Evolutionary conservation across 2,329 filamentous ascomycete genomes (phyloP), one percentile per base, ranked within the genome.

Genomic region (Blastomyces emzantsi): DNA sequence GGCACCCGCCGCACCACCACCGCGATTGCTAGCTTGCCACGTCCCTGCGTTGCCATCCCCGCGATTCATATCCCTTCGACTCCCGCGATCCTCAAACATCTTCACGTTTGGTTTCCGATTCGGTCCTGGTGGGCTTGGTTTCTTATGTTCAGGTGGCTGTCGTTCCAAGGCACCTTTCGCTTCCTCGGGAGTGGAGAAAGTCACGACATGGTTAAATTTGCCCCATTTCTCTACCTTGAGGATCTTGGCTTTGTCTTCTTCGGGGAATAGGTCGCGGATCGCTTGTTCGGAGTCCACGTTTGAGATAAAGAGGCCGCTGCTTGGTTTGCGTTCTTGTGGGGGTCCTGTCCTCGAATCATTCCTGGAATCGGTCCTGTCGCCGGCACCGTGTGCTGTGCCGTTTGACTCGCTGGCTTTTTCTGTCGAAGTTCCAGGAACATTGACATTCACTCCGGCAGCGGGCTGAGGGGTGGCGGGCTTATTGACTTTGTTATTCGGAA

Each of bases 301-400:
- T 79, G 90, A 90, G 65, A 99, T 87, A 76, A 97, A 99, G 25
- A 99, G 84, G 59, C 90, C 93, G 70, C 91, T 88, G 69, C 88
- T 90, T 69, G 84, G 85, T 71, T 91, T 84, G 71, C 79, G 83
- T 7, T 83, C 83, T 51, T 51, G 47, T 19, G 73, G 67, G 36
- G 73, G 73, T 22, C 76, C 69, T 69, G 74, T 36, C 8, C 52
- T 36, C 2, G 47, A 51, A 28, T 51, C 47, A 22, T 86, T 87
- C 66, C 89, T 86, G 22, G 78, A 75, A 45, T 79, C 76, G 11
- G 70, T 66, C 65, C 75, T 77, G 60, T 79, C 77, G 0, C 77
- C 33, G 11, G n/a, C 28, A 33, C n/a, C 76, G 59, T 81, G 80
- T 19, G 75, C 71, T 22, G 81, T 78, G 64, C 83, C 83, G 66